These are phyloP conservation scores for Rubroboletus satanas DNA, from an alignment of 768 basidiomycete species.

Conservation along the genomic window DNA sequence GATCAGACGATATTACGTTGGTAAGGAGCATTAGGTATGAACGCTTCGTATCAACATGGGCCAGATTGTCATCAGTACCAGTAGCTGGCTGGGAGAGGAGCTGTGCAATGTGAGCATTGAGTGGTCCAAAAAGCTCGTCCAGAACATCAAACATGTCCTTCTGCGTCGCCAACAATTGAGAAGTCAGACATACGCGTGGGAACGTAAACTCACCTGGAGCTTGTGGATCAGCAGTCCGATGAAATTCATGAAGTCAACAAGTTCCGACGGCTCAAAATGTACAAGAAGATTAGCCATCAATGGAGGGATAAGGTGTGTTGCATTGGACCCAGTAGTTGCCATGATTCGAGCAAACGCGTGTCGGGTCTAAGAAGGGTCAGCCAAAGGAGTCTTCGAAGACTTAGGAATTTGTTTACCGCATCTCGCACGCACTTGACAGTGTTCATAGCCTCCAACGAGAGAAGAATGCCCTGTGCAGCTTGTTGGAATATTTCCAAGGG, in stretches of 20 bases:
- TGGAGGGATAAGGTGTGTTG: constrained; percentile 82
- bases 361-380: constrained; percentile 57
- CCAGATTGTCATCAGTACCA: constrained; percentile 83
- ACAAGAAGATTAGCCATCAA: constrained; percentile 88
- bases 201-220: constrained; percentile 59
- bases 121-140: constrained; percentile 84
- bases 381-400: neutral
- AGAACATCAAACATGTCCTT: constrained; percentile 83
- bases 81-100: constrained; percentile 76
- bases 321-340: constrained; percentile 80
- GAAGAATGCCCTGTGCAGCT: constrained; percentile 81
- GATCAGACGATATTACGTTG: constrained; percentile 72
- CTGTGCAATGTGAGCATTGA: constrained; percentile 76
- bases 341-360: constrained; percentile 92
- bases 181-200: neutral
- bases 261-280: constrained; percentile 87
- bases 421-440: constrained; percentile 83
- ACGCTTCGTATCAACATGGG: constrained; percentile 79
- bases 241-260: constrained; percentile 95
- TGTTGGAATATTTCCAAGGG: constrained; percentile 77
- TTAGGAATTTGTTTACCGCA: constrained; percentile 56
- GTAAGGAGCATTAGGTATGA: constrained; percentile 84
- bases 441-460: constrained; percentile 87
- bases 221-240: constrained; percentile 88
- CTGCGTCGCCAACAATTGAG: constrained; percentile 36